Evolutionary conservation across 2,329 filamentous ascomycete species (phyloP), one percentile per base, ranked within the genome.

Genomic region (Trichoderma citrinoviride): DNA sequence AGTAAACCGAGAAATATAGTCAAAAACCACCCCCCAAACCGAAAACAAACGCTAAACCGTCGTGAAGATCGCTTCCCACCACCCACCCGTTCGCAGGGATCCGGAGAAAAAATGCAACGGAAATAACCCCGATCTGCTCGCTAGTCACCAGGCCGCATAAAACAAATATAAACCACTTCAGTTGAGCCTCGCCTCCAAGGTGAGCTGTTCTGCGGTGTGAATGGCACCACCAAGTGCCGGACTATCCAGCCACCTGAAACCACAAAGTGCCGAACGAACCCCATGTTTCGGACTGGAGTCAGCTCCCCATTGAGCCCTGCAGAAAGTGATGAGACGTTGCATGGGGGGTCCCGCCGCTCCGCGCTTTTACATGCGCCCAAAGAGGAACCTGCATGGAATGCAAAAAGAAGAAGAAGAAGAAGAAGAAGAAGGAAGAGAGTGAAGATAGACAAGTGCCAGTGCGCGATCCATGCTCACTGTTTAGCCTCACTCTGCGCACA

Each of bases 171-270:
- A 50, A 40, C 33, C 21, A 12, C 56, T 60, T 60, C 33, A 60
- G 43, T 44, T 60, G 56, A 60, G 56, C 56, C 44, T 60, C 49
- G 44, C 15, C 56, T 40, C 21, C n/a, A 21, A 41, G 3, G 49
- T 60, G 56, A 50, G 29, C 56, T 50, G 56, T 50, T 60, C 2
- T 14, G 7, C 14, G 10, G 33, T 37, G 33, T 37, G 6, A 60
- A 50, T 61, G 58, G 58, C 49, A 54, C 40, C 49, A 62, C 43
- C 33, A 23, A 29, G 17, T 60, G 56, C 56, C 44, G 40, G n/a
- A 25, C 27, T 21, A 33, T 21, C 58, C 58, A 50, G n/a, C 44
- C 33, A 54, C 41, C 49, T 62, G 58, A 62, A 62, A 62, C 58
- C 12, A 25, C 25, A 37, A 60, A 29, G 47, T 62, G 49, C 58